Evolutionary conservation across 164 flowering plant genomes (phyloP).

Genomic region (Stephania japonica): DNA sequence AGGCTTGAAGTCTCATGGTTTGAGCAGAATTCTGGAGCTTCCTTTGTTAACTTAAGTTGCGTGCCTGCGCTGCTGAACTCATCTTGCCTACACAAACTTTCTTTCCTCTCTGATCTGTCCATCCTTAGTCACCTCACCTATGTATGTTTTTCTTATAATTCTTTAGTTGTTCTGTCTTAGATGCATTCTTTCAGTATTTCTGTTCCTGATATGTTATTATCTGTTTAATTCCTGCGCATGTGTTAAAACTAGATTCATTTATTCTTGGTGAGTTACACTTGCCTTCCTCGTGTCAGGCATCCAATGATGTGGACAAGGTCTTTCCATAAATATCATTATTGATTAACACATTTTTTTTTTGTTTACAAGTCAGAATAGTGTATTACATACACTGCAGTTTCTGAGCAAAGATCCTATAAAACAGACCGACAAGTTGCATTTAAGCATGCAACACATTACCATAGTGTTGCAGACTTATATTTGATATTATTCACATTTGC

Average conservation of each 20-base stretch:
- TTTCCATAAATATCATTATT: not conserved
- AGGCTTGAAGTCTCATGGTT: constrained; percentile 77
- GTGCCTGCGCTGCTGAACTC: constrained; percentile 82
- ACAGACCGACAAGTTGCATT: not conserved
- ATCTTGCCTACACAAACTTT: constrained; percentile 65
- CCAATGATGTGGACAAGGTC: not conserved
- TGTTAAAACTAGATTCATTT: not conserved
- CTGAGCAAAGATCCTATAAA: not conserved
- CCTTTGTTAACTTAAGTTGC: constrained; percentile 73
- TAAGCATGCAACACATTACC: too few relatives aligned
- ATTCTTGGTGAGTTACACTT: not conserved
- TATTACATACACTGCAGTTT: too few relatives aligned
- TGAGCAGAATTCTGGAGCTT: constrained; percentile 57
- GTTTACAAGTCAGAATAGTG: not conserved
- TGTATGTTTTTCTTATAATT: constrained; percentile 31
- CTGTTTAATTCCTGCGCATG: not conserved
- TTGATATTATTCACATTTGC: not conserved
- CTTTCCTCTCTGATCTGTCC: constrained; percentile 53
- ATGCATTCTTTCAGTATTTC: not conserved
- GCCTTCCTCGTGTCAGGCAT: not conserved
- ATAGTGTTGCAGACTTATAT: not conserved
- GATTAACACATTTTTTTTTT: not conserved
- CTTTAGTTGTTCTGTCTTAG: not conserved
- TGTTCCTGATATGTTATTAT: not conserved
- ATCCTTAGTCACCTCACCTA: constrained; percentile 31